phyloP scores from a whole-genome alignment of 2,329 filamentous ascomycete genomes.

The Fusarium sp. region DNA sequence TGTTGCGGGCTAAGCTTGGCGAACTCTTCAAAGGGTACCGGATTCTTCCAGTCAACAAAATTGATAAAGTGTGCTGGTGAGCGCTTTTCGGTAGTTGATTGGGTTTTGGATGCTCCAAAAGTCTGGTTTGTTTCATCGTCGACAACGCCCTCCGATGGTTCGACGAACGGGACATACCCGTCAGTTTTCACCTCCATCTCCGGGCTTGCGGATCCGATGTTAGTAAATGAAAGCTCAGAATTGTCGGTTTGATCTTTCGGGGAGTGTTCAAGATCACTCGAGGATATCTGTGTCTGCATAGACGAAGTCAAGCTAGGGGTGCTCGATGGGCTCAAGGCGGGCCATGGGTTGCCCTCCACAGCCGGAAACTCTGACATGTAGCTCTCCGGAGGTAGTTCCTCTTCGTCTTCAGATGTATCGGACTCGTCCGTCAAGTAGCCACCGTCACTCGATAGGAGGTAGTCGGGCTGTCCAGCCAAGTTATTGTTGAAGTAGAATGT shows the following conservation, averaged over 20 bases:
- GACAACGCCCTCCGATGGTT: background rate
- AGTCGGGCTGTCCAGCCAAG: constrained; percentile 2
- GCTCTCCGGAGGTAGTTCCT: background rate
- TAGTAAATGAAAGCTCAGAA: background rate
- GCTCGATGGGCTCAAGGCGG: background rate
- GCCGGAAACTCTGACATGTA: constrained; percentile 2
- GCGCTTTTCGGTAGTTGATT: background rate
- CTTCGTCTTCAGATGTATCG: background rate
- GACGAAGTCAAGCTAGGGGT: background rate
- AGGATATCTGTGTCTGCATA: background rate
- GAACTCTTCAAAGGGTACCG: background rate
- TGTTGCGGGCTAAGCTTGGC: constrained; percentile 2
- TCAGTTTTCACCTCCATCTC: background rate
- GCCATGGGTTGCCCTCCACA: background rate
- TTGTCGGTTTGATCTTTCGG: background rate
- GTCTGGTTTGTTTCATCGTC: background rate
- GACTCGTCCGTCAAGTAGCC: background rate
- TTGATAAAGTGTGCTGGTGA: constrained; percentile 13
- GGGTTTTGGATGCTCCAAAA: background rate
- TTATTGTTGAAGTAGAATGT: constrained; percentile 23
- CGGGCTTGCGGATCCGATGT: background rate
- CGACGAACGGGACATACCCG: background rate
- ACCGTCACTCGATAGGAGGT: constrained; percentile 4
- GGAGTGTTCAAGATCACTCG: background rate
- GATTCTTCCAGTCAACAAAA: constrained; percentile 6